Evolutionary conservation across 2,329 filamentous ascomycete genomes (phyloP).

Genomic region (Stachybotrys echinatus): DNA sequence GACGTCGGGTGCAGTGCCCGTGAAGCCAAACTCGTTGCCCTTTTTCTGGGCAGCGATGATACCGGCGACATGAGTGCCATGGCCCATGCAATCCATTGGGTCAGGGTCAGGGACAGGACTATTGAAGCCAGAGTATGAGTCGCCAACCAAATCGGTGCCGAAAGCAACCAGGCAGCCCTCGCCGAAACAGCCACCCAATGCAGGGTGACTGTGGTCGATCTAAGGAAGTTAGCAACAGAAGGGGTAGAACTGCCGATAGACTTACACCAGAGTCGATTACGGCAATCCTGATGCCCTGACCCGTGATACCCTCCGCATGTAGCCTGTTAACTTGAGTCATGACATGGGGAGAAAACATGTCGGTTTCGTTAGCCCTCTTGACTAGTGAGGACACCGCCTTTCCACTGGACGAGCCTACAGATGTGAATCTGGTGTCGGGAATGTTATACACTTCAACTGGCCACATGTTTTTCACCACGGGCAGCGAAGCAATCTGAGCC

Average conservation of each 20-base stretch:
- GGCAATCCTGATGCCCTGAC: slow-evolving; percentile 42
- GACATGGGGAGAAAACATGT: slow-evolving; percentile 28
- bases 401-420: too few relatives aligned
- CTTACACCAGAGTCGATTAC: slow-evolving; percentile 46
- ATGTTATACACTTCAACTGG: slow-evolving; percentile 15
- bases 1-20: slow-evolving; percentile 48
- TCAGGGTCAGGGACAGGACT: slow-evolving; percentile 35
- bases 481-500: slow-evolving; percentile 1
- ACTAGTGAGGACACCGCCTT: too few relatives aligned
- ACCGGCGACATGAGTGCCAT: slow-evolving; percentile 55
- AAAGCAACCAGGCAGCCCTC: slow-evolving; percentile 47
- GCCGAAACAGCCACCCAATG: slow-evolving; percentile 59
- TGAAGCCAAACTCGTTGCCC: slow-evolving; percentile 44
- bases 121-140: slow-evolving; percentile 29
- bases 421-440: background rate
- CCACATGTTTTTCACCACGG: slow-evolving; percentile 20
- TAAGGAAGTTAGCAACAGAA: background rate
- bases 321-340: slow-evolving; percentile 49
- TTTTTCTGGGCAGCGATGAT: slow-evolving; percentile 51
- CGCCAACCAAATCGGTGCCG: slow-evolving; percentile 50
- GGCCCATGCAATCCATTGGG: slow-evolving; percentile 47
- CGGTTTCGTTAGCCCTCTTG: background rate
- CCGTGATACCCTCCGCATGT: slow-evolving; percentile 35
- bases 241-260: too few relatives aligned
- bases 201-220: slow-evolving; percentile 55